Evolutionary conservation across 768 basidiomycete genomes (phyloP), one percentile per base, ranked within the genome.

Genomic region (Mycena galopus): DNA sequence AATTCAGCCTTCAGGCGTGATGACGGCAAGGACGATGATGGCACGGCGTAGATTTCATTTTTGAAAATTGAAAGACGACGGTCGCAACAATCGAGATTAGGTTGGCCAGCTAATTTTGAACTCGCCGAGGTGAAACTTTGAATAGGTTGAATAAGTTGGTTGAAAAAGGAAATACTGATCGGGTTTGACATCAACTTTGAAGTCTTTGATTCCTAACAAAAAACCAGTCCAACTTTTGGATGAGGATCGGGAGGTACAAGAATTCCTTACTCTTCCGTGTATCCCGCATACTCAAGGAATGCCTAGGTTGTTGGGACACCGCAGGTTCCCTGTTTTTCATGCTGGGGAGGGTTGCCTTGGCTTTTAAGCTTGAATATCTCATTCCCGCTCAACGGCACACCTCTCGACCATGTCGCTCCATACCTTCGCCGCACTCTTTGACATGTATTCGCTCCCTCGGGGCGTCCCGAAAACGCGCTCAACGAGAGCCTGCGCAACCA

Each of bases 301-400:
- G 50, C 33, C 14, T 19, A 62, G 67, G 51, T 42, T 23, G 35
- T 21, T 56, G 47, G 51, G 42, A 33, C 32, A 35, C 58, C 62
- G 55, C 42, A 30, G 63, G 42, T 23, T 50, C 35, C 59, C 33
- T 29, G 51, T 65, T 89, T 90, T 90, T 89, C 89, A 93, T 93
- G 92, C 91, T 90, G 83, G 89, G 88, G 89, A 88, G 88, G 84
- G 86, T 84, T 79, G 81, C 86, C 78, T 84, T 87, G 82, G 82
- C 86, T 81, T 85, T 82, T 84, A 88, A 87, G 83, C 86, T 68
- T 68, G 44, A 64, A 58, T 27, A 72, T 27, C 30, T 25, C 14
- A 32, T 35, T n/a, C 47, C 71, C 3, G 30, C 37, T 33, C 56
- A 65, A 42, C 65, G 37, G 23, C 55, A 19, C 77, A 73, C 39